Evolutionary conservation across 2,329 filamentous ascomycete species (phyloP).

Genomic region (Huntiella decipiens): DNA sequence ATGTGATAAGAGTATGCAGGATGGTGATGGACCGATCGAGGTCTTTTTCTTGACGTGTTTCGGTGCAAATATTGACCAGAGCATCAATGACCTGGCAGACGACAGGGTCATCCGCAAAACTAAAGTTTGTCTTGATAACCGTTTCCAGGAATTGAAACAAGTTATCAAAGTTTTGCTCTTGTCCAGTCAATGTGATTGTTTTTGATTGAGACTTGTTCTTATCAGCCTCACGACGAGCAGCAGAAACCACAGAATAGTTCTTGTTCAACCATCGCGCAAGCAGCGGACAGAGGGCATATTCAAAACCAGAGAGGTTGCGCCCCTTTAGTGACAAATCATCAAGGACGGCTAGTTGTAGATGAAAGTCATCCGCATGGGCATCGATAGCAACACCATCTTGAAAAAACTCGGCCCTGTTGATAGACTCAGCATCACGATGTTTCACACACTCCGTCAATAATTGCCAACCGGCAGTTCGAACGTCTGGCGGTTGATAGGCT

Average conservation of each 20-base stretch:
- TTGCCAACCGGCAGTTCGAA: constrained; percentile 43
- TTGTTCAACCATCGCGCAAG: constrained; percentile 40
- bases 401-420: constrained; percentile 49
- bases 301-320: constrained; percentile 44
- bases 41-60: constrained; percentile 45
- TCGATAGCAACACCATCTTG: constrained; percentile 34
- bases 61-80: constrained; percentile 47
- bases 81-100: constrained; percentile 41
- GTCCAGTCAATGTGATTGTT: constrained; percentile 17
- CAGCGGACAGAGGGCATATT: constrained; percentile 45
- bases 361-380: constrained; percentile 42
- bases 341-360: constrained; percentile 44
- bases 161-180: constrained; percentile 42
- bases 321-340: constrained; percentile 42
- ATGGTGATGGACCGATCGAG: constrained; percentile 48
- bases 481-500: constrained; percentile 30
- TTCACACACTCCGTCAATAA: constrained; percentile 47
- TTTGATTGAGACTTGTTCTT: constrained; percentile 16
- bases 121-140: constrained; percentile 59
- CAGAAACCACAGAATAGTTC: constrained; percentile 33
- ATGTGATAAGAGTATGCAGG: constrained; percentile 52
- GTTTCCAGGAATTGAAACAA: constrained; percentile 47
- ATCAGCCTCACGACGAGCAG: constrained; percentile 30
- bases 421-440: constrained; percentile 41
- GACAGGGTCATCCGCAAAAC: constrained; percentile 43